Base-by-base conservation (phyloP, 768 basidiomycete species). In the Lentinula sp. region DNA sequence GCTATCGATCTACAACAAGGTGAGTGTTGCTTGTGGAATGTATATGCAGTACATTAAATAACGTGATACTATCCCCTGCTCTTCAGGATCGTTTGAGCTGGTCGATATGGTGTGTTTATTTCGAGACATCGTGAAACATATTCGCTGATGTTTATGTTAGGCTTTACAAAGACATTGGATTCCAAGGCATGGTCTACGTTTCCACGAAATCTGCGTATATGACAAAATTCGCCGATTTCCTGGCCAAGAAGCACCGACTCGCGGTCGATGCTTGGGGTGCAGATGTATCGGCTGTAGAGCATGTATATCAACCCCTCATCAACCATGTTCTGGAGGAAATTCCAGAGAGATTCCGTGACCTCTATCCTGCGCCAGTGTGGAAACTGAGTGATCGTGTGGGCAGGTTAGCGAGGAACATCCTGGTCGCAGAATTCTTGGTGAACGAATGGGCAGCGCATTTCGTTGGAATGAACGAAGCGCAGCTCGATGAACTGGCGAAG, bases 81-180 rank as follows among this genome's bases (percentile, higher is more conserved):
- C 18, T 8, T 37, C 33, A 80, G 79, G 79, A 79, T 62, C 77
- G 72, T 41, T 61, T 81, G 64, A 79, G 79, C 62, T 86, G 84
- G 85, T 80, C 81, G 2, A 87, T 87, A 71, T 87, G 85, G 87
- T 86, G 87, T 90, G 87, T 71, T 56, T 60, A 32, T 59, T 57
- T 16, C 16, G 28, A 53, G 35, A n/a, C 28, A 16, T 56, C 35
- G 58, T 1, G 43, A 12, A 42, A 36, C 15, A 23, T n/a, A 7
- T 18, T 50, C 52, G 86, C 84, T 85, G 84, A 65, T 82, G 81
- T 13, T 39, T 85, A 83, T 69, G 92, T 93, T 75, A 93, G 92
- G 92, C 74, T 91, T 18, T 93, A 90, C 81, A 93, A 89, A 66
- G 88, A 90, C 66, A 88, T 90, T 65, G 89, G 89, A n/a, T 88